Evolutionary conservation across 169 alveolate species (phyloP).

Genomic region (Eimeria necatrix): DNA sequence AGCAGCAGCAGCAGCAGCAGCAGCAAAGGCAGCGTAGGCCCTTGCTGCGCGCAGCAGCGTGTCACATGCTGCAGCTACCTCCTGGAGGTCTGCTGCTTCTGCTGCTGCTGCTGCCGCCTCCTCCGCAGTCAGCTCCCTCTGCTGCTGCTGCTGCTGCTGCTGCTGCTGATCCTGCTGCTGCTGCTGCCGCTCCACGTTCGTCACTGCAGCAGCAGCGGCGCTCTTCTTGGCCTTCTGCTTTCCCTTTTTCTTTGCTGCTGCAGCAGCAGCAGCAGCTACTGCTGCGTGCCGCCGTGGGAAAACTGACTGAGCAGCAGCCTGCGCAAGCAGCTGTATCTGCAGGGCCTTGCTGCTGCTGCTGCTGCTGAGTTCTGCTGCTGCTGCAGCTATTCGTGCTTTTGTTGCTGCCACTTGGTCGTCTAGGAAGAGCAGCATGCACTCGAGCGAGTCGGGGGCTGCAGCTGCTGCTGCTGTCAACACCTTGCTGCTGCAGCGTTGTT

Average conservation of each 20-base stretch:
- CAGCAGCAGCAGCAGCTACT: conserved; percentile 38
- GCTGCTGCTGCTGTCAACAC: conserved; percentile 36
- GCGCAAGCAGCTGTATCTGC: conserved; percentile 7
- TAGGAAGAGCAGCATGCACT: conserved; percentile 9
- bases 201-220: background rate
- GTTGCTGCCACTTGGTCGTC: conserved; percentile 31
- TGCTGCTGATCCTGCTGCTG: background rate
- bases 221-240: background rate
- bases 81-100: conserved; percentile 22
- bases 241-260: background rate
- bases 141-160: background rate
- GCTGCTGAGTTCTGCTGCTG: background rate
- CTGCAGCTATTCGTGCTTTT: background rate
- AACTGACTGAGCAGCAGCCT: conserved; percentile 17
- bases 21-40: conserved; percentile 3
- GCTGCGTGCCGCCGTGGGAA: conserved; percentile 22
- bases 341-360: background rate
- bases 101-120: conserved; percentile 54
- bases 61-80: conserved; percentile 18
- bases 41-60: background rate
- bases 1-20: conserved; percentile 10
- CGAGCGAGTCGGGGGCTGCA: background rate
- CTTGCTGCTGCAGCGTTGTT: conserved; percentile 34
- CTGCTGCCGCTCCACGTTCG: background rate
- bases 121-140: background rate